phyloP scores from a whole-genome alignment of 2,329 filamentous ascomycete species.

The Fonsecaea nubica region DNA sequence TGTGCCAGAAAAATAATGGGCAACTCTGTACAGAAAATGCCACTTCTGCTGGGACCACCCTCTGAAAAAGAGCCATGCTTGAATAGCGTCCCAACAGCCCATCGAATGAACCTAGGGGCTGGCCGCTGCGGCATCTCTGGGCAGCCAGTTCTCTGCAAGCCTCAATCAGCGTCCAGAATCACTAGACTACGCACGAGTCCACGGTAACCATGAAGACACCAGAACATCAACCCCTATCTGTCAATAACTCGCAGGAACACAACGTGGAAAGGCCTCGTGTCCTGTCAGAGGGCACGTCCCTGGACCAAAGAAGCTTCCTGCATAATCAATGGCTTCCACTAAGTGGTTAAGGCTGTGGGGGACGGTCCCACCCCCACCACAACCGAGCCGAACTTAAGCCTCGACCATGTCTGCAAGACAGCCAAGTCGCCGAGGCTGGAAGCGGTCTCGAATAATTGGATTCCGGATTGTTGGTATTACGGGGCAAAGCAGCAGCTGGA shows the following conservation, averaged over 20 bases:
- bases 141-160: neutral
- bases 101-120: too few species aligned
- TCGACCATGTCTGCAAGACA: neutral
- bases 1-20: too few species aligned
- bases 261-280: neutral
- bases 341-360: neutral
- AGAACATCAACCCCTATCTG: too few species aligned
- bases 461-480: neutral
- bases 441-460: neutral
- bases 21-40: too few species aligned
- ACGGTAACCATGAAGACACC: too few species aligned
- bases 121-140: too few species aligned
- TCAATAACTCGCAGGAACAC: neutral
- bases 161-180: neutral
- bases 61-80: too few species aligned
- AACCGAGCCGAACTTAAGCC: neutral
- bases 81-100: too few species aligned
- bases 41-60: too few species aligned
- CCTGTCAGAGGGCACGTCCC: neutral
- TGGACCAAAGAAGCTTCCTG: neutral
- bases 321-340: neutral
- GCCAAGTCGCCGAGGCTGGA: neutral
- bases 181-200: too few species aligned
- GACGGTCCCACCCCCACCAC: neutral
- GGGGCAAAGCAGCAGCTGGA: neutral